phyloP scores from a whole-genome alignment of 2,329 filamentous ascomycete species.

The Coniochaeta sp. region DNA sequence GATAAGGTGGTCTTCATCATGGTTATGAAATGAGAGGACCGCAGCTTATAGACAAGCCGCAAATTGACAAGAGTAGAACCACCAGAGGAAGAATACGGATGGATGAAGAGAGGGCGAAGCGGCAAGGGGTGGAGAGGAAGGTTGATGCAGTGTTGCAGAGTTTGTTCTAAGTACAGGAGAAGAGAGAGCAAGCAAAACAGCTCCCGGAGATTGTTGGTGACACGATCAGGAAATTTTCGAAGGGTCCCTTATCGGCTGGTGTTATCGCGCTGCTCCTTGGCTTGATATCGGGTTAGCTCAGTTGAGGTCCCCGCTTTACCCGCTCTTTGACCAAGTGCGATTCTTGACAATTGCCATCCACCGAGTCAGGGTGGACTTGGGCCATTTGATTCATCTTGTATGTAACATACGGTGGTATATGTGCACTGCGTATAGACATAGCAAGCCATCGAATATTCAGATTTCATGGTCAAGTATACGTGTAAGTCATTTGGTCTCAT shows the following conservation, averaged over 20 bases:
- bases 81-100: neutral
- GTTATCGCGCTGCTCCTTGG: neutral
- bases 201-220: neutral
- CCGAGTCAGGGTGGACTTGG: no score
- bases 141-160: neutral
- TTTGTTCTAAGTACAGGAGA: neutral
- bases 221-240: neutral
- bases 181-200: neutral
- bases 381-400: no score
- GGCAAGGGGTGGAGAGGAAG: neutral
- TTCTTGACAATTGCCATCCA: no score
- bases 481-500: neutral
- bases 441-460: no score
- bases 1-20: constrained; percentile 19
- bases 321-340: no score
- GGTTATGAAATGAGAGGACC: constrained; percentile 4
- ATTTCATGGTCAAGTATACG: neutral
- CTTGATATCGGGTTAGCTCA: neutral
- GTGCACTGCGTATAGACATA: no score
- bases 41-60: constrained; percentile 5
- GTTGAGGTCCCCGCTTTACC: no score
- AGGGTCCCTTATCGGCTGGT: neutral
- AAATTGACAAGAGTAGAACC: neutral
- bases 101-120: neutral
- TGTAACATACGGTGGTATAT: no score